Evolutionary conservation across 352 stramenopile species (phyloP), one percentile per base, ranked within the genome.

Genomic region (Elongisporangium undulatum): DNA sequence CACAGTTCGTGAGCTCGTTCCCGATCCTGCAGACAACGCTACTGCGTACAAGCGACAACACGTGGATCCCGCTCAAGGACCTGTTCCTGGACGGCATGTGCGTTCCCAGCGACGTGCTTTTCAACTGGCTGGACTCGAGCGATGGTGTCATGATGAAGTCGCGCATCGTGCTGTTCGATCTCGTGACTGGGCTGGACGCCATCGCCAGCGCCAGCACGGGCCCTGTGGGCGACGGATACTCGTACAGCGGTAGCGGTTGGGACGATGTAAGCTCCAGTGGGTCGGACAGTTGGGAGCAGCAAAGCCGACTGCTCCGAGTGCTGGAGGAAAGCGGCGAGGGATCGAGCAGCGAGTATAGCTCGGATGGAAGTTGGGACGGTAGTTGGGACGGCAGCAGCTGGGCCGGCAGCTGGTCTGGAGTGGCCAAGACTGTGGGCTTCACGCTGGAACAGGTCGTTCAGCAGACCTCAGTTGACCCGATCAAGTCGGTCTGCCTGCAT

Each of bases 1-100:
- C 51, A 12, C 17, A 29, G 41, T 59, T 53, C 54, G 54, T 59
- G 13, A 59, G 51, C 38, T n/a, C 38, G 12, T 59, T 59, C 54
- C 54, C 54, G 38, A 24, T 59, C 20, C 51, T 22, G 54, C 38
- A 22, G 38, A 59, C 38, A 12, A 22, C 39, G 6, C 4, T 39
- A 6, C 21, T 59, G 20, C 10, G 52, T 20, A 60, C 21, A 45
- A 45, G 38, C 55, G 22, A n/a, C 23, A 19, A 26, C 16, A 22
- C 39, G 41, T 45, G 34, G 34, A n/a, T 60, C 17, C 23, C 22
- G 22, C 45, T 60, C 4, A 60, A 49, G 41, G 55, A 60, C 45
- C 4, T 60, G 41, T 60, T 49, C 55, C 6, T 19, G 20, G 15
- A 45, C 20, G 55, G 23, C n/a, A 60, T 19, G 38, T 60, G 55